phyloP scores from a whole-genome alignment of 345 rosid species.

The Bruguiera sexangula region DNA sequence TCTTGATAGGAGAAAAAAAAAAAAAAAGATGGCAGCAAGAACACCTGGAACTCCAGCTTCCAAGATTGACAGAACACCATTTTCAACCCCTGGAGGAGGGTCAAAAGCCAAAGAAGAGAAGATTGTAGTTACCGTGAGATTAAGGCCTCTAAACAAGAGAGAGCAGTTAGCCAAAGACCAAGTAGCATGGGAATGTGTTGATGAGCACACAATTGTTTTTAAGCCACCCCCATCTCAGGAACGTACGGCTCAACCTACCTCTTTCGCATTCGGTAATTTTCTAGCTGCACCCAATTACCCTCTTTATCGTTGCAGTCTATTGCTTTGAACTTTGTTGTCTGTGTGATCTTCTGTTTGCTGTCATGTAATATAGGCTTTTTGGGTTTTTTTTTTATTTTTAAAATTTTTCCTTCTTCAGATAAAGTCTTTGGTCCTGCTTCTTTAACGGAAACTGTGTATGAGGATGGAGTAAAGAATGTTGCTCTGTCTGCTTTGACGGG shows the following conservation, averaged over 20 bases:
- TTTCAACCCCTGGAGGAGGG: slow-evolving; percentile 36
- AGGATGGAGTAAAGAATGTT: slow-evolving; percentile 95
- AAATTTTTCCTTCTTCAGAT: slow-evolving; percentile 40
- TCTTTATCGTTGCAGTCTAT: neutral
- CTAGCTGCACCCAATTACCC: neutral
- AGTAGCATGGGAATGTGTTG: slow-evolving; percentile 91
- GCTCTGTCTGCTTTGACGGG: slow-evolving; percentile 96
- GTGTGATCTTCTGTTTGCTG: neutral
- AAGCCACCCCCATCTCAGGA: slow-evolving; percentile 73
- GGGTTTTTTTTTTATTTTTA: slow-evolving; percentile 2
- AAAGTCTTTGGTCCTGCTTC: slow-evolving; percentile 84
- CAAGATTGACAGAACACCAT: slow-evolving; percentile 71
- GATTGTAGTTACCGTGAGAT: slow-evolving; percentile 89
- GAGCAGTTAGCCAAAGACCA: slow-evolving; percentile 84
- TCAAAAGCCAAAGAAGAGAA: slow-evolving; percentile 80
- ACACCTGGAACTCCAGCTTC: slow-evolving; percentile 86
- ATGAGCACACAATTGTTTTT: slow-evolving; percentile 71
- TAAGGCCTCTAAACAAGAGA: slow-evolving; percentile 87
- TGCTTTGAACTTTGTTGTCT: neutral
- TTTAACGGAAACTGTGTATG: slow-evolving; percentile 79
- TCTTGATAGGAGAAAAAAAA: neutral
- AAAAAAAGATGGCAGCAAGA: slow-evolving; percentile 41
- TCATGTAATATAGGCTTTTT: neutral
- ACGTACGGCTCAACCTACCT: slow-evolving; percentile 65
- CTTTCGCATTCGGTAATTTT: slow-evolving; percentile 78